These are phyloP conservation scores for Colletotrichum sp. DNA, from an alignment of 2,329 filamentous ascomycete genomes.

Conservation along the genomic window DNA sequence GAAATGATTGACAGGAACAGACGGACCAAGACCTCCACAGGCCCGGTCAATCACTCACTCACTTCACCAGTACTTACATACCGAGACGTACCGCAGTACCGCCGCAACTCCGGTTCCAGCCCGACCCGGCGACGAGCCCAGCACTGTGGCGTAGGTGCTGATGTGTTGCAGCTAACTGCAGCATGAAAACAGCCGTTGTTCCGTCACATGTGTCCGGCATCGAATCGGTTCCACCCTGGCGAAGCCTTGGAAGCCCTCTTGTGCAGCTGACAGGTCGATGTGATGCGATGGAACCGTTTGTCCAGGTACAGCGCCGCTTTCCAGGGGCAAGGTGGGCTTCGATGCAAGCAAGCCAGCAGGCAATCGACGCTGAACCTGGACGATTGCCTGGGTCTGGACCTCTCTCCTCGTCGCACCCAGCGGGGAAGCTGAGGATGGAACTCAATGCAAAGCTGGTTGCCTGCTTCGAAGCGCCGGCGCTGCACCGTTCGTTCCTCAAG, in stretches of 20 bases:
- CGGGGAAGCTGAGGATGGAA: background rate
- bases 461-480: background rate
- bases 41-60: background rate
- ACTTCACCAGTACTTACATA: background rate
- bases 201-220: constrained; percentile 11
- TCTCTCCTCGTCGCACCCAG: background rate
- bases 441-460: background rate
- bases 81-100: constrained; percentile 6
- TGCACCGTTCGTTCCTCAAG: background rate
- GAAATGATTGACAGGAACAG: background rate
- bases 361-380: background rate
- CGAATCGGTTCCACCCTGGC: background rate
- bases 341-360: background rate
- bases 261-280: constrained; percentile 11
- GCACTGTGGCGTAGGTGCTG: constrained; percentile 5
- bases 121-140: background rate
- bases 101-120: constrained; percentile 3
- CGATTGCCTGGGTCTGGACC: background rate
- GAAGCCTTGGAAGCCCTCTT: background rate
- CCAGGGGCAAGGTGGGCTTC: background rate
- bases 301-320: background rate
- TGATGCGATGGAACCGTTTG: background rate
- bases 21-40: background rate
- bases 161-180: background rate
- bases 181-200: constrained; percentile 18